phyloP scores from a whole-genome alignment of 768 basidiomycete species.

The Tulasnella sp. region DNA sequence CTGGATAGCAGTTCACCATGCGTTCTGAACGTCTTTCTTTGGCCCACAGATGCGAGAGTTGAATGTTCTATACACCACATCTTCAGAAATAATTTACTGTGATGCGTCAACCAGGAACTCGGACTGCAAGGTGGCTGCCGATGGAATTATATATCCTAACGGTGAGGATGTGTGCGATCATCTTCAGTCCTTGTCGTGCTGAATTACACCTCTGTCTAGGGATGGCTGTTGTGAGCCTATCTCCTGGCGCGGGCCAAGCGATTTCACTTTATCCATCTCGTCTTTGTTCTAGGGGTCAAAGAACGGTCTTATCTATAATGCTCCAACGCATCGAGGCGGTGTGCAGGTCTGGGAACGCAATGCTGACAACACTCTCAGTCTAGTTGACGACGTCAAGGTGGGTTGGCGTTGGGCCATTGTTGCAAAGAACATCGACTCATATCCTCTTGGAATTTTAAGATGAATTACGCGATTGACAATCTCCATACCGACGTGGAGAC shows the following conservation, averaged over 20 bases:
- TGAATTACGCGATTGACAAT: no score
- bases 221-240: no score
- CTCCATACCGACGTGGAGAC: no score
- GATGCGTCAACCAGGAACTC: conserved; percentile 31
- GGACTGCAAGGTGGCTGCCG: conserved; percentile 52
- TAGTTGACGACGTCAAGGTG: conserved; percentile 43
- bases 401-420: conserved; percentile 34
- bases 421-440: not conserved
- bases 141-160: conserved; percentile 44
- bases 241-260: no score
- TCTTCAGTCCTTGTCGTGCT: no score
- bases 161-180: conserved; percentile 40
- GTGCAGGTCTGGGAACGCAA: conserved; percentile 48
- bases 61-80: conserved; percentile 28
- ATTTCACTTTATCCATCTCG: conserved; percentile 17
- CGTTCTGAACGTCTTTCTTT: not conserved
- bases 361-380: conserved; percentile 45
- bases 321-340: conserved; percentile 34
- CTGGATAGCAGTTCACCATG: not conserved
- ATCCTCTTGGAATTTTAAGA: no score
- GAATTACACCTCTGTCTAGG: no score
- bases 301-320: conserved; percentile 51
- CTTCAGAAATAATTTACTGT: conserved; percentile 55
- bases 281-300: conserved; percentile 6
- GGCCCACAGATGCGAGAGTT: conserved; percentile 21